These are phyloP conservation scores for Claviceps maximensis DNA, from an alignment of 2,329 filamentous ascomycete species.

Conservation along the genomic window DNA sequence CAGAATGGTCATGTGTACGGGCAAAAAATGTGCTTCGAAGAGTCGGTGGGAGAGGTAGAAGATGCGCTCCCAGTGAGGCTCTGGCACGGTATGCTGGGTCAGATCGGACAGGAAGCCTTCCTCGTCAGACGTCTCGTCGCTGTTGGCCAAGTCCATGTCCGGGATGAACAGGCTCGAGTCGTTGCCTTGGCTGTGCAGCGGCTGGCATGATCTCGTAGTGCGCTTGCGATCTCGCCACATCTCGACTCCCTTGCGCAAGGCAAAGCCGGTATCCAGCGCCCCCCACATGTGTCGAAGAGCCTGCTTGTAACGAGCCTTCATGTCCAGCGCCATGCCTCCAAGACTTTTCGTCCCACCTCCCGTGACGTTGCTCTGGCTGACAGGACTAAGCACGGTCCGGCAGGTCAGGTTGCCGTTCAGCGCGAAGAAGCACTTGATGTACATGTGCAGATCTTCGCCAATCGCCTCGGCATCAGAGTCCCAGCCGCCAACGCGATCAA, in stretches of 20 bases:
- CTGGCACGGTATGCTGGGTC: constrained; percentile 35
- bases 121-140: constrained; percentile 28
- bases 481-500: constrained; percentile 60
- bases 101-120: constrained; percentile 43
- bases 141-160: constrained; percentile 27
- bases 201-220: constrained; percentile 40
- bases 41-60: constrained; percentile 50
- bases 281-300: constrained; percentile 68
- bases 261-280: constrained; percentile 54
- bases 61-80: constrained; percentile 41
- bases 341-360: constrained; percentile 42
- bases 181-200: constrained; percentile 37
- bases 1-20: constrained; percentile 52
- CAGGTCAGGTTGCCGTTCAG: constrained; percentile 55
- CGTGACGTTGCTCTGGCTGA: constrained; percentile 60
- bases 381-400: constrained; percentile 51
- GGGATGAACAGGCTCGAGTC: constrained; percentile 34
- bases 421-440: constrained; percentile 65
- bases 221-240: constrained; percentile 45
- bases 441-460: constrained; percentile 67
- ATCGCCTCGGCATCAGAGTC: constrained; percentile 58
- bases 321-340: constrained; percentile 40
- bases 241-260: constrained; percentile 43
- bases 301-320: constrained; percentile 56
- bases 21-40: constrained; percentile 57